Percentiles rank a stretch among this genome's conserved stretches.
Evolutionary conservation across 2,329 filamentous ascomycete species (phyloP).

Genomic region (Talaromyces albobiverticillius): DNA sequence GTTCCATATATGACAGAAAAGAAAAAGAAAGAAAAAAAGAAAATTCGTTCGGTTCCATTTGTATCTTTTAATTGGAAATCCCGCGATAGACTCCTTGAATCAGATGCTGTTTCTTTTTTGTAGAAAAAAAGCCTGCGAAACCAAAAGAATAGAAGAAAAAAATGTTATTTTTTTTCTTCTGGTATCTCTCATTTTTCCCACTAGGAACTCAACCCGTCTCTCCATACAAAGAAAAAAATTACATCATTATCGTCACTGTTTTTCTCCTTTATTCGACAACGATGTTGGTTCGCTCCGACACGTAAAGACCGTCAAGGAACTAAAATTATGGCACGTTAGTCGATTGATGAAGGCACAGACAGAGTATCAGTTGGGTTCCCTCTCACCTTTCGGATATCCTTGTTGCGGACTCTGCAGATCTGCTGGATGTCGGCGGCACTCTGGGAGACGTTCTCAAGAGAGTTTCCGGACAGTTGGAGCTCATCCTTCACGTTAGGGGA

Average conservation of each 20-base stretch:
- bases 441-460: slow-evolving; percentile 95
- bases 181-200: slow-evolving; percentile 14
- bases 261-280: slow-evolving; percentile 54
- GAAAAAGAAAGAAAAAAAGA: slow-evolving; percentile 19
- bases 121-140: slow-evolving; percentile 27
- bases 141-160: slow-evolving; percentile 19
- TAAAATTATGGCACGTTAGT: slow-evolving; percentile 37
- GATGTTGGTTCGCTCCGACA: slow-evolving; percentile 98
- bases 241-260: slow-evolving; percentile 20
- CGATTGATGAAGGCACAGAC: too few relatives aligned
- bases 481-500: slow-evolving; percentile 97
- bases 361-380: background rate
- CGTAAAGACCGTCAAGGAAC: slow-evolving; percentile 99
- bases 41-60: slow-evolving; percentile 24
- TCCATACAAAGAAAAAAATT: slow-evolving; percentile 21
- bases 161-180: slow-evolving; percentile 9
- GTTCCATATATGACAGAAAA: slow-evolving; percentile 15
- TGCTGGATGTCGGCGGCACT: slow-evolving; percentile 99
- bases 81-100: slow-evolving; percentile 33
- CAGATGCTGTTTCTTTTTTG: slow-evolving; percentile 28
- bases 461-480: slow-evolving; percentile 90
- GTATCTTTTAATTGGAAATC: slow-evolving; percentile 31
- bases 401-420: slow-evolving; percentile 99
- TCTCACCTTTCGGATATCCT: slow-evolving; percentile 98
- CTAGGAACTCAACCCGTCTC: slow-evolving; percentile 5